Evolutionary conservation across 116 monocot genomes (phyloP), one percentile per base, ranked within the genome.

Genomic region (Iris pallida): DNA sequence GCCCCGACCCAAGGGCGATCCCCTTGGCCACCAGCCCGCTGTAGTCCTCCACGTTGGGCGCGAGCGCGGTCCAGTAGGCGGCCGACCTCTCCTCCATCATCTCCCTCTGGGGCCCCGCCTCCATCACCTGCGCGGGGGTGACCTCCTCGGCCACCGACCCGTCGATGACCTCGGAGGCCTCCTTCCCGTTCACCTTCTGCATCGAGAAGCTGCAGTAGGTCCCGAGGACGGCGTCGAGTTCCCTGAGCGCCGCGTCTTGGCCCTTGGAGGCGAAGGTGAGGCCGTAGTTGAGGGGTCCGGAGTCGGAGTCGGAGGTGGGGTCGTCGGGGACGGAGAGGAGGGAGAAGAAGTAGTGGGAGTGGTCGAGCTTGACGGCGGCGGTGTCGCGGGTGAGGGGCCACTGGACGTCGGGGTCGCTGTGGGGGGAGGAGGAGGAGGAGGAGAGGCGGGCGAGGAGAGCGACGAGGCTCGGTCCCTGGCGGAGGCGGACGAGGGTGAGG

Each of bases 11-110:
- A 53, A 47, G 63, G 1, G 79, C 83, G 30, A 83, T 79, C 61
- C 45, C 42, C 63, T 52, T 71, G n/a, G 83, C 72, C 46, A 65
- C 68, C 53, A 71, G 54, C 10, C 79, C 57, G 43, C 79, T 69
- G 18, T 83, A 83, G 12, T 83, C 79, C 62, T 83, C 83, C 17
- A 83, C 83, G 43, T 83, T 79, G 2, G 83, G 83, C 6, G 83
- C 83, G 5, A 83, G 67, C 20, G 83, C 79, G 11, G 83, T 83
- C 83, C 83, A 83, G 61, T 75, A 83, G 20, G 79, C 79, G 14
- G 79, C 79, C 13, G 83, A 79, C 20, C 63, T 55, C 63, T 72
- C 63, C 78, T 79, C 79, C 61, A 79, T 58, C 71, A 72, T 45
- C 68, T 75, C 79, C 59, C 75, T 83, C 64, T 79, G 65, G 4